These are phyloP conservation scores for Phytophthora lateralis DNA, from an alignment of 352 stramenopile species.

Conservation along the genomic window DNA sequence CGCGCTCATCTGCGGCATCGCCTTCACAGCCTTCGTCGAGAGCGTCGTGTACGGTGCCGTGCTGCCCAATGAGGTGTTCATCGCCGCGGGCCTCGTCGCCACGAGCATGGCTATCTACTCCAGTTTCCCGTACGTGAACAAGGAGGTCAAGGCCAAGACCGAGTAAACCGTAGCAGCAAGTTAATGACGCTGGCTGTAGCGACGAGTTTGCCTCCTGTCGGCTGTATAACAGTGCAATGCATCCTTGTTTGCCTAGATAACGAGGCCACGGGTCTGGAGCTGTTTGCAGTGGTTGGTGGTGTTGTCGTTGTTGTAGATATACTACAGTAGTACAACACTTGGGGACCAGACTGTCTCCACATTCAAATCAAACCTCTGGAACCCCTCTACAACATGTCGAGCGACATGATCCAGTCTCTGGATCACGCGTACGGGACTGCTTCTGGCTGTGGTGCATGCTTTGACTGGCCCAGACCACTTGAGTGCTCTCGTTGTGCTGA, in stretches of 20 bases:
- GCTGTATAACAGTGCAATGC: constrained; percentile 3
- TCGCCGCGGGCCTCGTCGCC: constrained; percentile 72
- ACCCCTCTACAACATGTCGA: no score
- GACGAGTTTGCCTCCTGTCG: background rate
- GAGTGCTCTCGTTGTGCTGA: constrained; percentile 85
- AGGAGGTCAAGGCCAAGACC: constrained; percentile 40
- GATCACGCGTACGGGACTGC: constrained; percentile 50
- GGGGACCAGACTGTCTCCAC: no score
- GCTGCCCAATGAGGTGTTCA: constrained; percentile 64
- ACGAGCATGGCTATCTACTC: constrained; percentile 79
- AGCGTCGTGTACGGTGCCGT: constrained; percentile 68
- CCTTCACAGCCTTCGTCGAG: constrained; percentile 86
- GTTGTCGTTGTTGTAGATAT: no score
- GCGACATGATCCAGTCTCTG: no score
- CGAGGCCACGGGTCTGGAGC: background rate
- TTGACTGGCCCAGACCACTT: constrained; percentile 84
- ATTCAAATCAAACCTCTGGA: no score
- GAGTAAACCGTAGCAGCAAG: constrained; percentile 21
- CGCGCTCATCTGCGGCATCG: constrained; percentile 86
- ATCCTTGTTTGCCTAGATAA: background rate
- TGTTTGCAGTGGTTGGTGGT: background rate
- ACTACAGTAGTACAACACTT: no score
- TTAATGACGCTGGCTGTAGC: background rate
- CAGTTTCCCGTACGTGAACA: constrained; percentile 64
- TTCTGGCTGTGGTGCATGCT: constrained; percentile 57